A percentile compares a stretch with the other conserved stretches of the same genome.
Evolutionary conservation across 2,329 filamentous ascomycete genomes (phyloP).

Genomic region (Fusarium abutilonis): DNA sequence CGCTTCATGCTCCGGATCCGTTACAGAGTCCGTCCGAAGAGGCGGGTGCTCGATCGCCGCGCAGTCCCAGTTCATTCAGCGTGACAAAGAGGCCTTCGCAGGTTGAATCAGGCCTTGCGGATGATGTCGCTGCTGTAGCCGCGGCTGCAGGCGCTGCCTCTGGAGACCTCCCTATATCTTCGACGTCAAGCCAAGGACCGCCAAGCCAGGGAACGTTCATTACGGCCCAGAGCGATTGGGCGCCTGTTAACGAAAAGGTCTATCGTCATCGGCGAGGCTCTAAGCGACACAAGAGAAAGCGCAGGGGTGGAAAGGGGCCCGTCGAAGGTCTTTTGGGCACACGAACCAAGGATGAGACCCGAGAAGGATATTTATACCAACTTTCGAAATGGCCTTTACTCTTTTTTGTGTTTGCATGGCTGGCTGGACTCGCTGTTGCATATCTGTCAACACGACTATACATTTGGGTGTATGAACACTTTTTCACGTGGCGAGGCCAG

Average conservation of each 20-base stretch:
- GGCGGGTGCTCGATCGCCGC: slow-evolving; percentile 54
- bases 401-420: slow-evolving; percentile 81
- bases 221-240: slow-evolving; percentile 95
- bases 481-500: slow-evolving; percentile 86
- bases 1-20: slow-evolving; percentile 82
- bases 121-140: slow-evolving; percentile 51
- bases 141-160: slow-evolving; percentile 54
- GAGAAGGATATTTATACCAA: slow-evolving; percentile 90
- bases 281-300: slow-evolving; percentile 47
- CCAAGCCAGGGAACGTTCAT: slow-evolving; percentile 69
- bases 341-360: slow-evolving; percentile 86
- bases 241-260: slow-evolving; percentile 81
- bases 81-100: slow-evolving; percentile 56
- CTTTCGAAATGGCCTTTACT: slow-evolving; percentile 93
- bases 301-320: slow-evolving; percentile 51
- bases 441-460: slow-evolving; percentile 89
- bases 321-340: slow-evolving; percentile 58
- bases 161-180: slow-evolving; percentile 46
- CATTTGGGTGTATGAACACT: slow-evolving; percentile 92
- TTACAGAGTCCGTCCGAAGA: slow-evolving; percentile 70
- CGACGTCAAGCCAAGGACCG: slow-evolving; percentile 46
- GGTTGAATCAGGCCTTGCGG: slow-evolving; percentile 44
- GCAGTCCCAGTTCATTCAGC: slow-evolving; percentile 54
- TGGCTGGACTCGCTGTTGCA: slow-evolving; percentile 72
- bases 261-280: slow-evolving; percentile 52